phyloP scores from a whole-genome alignment of 768 basidiomycete species.

The Trametes coccinea region DNA sequence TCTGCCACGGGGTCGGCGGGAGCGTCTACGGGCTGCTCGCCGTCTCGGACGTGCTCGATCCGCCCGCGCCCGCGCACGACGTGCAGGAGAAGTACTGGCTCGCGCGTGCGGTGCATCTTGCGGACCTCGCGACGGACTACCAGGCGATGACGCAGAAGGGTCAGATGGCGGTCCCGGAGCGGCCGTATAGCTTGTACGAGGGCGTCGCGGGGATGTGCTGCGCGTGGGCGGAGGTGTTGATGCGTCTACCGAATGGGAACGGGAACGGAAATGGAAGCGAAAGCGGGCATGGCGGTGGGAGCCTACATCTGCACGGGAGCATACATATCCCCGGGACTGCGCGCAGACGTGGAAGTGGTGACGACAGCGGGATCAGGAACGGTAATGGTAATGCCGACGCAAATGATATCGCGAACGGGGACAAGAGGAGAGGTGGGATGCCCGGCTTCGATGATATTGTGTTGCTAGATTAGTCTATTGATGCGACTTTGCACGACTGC shows the following conservation, averaged over 20 bases:
- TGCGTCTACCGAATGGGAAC: slow-evolving; percentile 9
- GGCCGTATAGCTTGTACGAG: slow-evolving; percentile 58
- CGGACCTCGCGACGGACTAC: slow-evolving; percentile 43
- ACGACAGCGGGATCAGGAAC: neutral
- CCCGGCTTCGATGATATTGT: slow-evolving; percentile 29
- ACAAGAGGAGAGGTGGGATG: slow-evolving; percentile 22
- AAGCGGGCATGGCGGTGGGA: neutral
- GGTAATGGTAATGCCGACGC: neutral
- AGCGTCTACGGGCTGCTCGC: slow-evolving; percentile 55
- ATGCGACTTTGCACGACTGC: too few relatives aligned
- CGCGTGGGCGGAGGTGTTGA: slow-evolving; percentile 49
- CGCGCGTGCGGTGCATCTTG: slow-evolving; percentile 47
- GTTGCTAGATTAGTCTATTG: neutral
- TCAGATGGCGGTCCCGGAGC: slow-evolving; percentile 49
- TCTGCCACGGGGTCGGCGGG: slow-evolving; percentile 60
- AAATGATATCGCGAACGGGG: neutral
- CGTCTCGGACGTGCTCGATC: slow-evolving; percentile 46
- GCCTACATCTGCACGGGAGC: too few relatives aligned
- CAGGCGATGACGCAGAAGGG: slow-evolving; percentile 36
- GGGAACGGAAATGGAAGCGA: neutral
- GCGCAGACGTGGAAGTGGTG: too few relatives aligned
- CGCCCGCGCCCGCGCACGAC: slow-evolving; percentile 12
- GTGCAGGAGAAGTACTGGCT: slow-evolving; percentile 31
- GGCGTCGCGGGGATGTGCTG: slow-evolving; percentile 61
- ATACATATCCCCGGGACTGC: too few relatives aligned